phyloP scores from a whole-genome alignment of 2,329 filamentous ascomycete species.

The Amylocarpus encephaloides region DNA sequence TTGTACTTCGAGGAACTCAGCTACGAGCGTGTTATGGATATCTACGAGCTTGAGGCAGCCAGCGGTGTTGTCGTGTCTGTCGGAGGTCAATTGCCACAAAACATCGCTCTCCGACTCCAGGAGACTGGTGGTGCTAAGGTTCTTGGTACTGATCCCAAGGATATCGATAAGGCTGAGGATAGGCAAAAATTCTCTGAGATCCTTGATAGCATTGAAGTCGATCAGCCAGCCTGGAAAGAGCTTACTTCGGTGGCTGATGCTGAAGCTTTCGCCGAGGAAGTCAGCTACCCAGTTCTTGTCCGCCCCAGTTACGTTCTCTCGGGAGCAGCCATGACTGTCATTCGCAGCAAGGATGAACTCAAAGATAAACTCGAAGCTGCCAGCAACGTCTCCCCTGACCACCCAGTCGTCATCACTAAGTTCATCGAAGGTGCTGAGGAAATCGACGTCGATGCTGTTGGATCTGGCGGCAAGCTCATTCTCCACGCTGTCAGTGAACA shows the following conservation, averaged over 20 bases:
- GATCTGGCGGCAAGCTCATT: slow-evolving; percentile 76
- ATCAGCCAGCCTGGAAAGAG: slow-evolving; percentile 98
- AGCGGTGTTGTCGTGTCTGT: slow-evolving; percentile 90
- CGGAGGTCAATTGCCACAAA: slow-evolving; percentile 92
- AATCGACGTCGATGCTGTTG: slow-evolving; percentile 93
- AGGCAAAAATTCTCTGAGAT: slow-evolving; percentile 98
- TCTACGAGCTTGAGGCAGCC: slow-evolving; percentile 85
- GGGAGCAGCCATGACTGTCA: slow-evolving; percentile 97
- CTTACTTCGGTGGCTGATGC: slow-evolving; percentile 83
- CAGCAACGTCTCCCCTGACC: slow-evolving; percentile 84
- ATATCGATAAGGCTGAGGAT: slow-evolving; percentile 98
- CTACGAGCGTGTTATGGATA: slow-evolving; percentile 98
- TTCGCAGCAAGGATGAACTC: slow-evolving; percentile 78
- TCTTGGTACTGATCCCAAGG: slow-evolving; percentile 83
- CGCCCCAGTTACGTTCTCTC: slow-evolving; percentile 94
- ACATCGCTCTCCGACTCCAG: slow-evolving; percentile 91
- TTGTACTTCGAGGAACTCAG: slow-evolving; percentile 96
- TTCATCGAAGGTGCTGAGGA: slow-evolving; percentile 96
- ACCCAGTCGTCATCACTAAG: slow-evolving; percentile 96
- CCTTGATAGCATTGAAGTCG: slow-evolving; percentile 90
- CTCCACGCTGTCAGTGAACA: slow-evolving; percentile 93
- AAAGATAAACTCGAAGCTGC: slow-evolving; percentile 93
- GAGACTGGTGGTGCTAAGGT: slow-evolving; percentile 85
- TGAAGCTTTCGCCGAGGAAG: slow-evolving; percentile 75
- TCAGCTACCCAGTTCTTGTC: slow-evolving; percentile 91